phyloP scores from a whole-genome alignment of 2,329 filamentous ascomycete genomes.

The Albifimbria verrucaria region DNA sequence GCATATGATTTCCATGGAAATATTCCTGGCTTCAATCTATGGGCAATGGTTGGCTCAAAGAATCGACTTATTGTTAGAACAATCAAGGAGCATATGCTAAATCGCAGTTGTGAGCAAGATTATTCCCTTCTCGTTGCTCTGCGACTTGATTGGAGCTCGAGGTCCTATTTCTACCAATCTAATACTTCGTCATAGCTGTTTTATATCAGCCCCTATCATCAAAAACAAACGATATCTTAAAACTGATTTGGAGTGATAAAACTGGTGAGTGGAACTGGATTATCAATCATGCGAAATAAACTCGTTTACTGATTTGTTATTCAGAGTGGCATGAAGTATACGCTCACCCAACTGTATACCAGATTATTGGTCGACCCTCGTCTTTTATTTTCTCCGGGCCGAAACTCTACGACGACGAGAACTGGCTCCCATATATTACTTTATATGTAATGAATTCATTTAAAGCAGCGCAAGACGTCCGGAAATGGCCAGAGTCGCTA shows the following conservation, averaged over 20 bases:
- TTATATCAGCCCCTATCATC: neutral
- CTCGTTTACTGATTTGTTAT: neutral
- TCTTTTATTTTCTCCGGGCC: neutral
- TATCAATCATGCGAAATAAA: neutral
- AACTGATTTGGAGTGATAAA: neutral
- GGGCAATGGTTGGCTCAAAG: neutral
- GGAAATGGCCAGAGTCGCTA: neutral
- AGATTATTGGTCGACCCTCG: neutral
- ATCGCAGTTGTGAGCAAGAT: neutral
- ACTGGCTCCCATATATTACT: neutral
- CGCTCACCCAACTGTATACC: neutral
- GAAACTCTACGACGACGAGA: neutral
- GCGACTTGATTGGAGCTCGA: too few relatives aligned
- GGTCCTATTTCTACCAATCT: neutral
- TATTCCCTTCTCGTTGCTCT: too few relatives aligned
- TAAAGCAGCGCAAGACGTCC: neutral
- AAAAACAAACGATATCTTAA: neutral
- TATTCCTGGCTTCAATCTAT: neutral
- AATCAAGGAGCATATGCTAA: neutral
- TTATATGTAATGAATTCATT: neutral
- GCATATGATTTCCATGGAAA: neutral
- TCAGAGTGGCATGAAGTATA: neutral
- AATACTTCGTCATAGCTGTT: neutral
- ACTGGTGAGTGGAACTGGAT: neutral
- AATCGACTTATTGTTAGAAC: neutral